Base-by-base conservation (phyloP, 2,329 filamentous ascomycete genomes). In the Colletotrichum lindemuthianum region DNA sequence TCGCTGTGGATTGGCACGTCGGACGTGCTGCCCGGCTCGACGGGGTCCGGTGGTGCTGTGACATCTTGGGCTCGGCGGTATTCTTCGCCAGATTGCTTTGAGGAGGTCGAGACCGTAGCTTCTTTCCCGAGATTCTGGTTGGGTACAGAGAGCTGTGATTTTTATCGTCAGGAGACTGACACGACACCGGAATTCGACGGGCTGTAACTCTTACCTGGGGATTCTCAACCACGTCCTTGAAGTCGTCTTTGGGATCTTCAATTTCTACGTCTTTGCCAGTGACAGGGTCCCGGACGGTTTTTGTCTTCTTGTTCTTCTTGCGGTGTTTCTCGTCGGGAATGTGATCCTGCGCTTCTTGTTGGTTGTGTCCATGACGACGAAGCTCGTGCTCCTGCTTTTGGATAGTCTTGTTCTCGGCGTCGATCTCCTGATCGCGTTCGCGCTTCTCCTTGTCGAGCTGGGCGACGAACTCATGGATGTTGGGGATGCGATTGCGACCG, bases 1-100 rank as follows among this genome's bases (percentile, higher is more conserved):
- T 98, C 95, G 72, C 94, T 95, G 73, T 94, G 92, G 63, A 98
- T 97, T 3, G 96, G 96, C 1, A 98, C 93, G 77, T 98, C 96
- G 33, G 92, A 94, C 0, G 95, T 98, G 39, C 90, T 88, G 32
- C 93, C 92, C 61, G 90, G 85, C 13, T 90, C 89, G 16, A 97
- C 83, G 0, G 95, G 95, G 69, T 96, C 94, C 1, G 95, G 95
- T 2, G 95, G 95, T 0, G 95, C 92, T 0, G 93, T 97, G 61
- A 97, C 83, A 77, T 98, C 95, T 78, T 97, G 95, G 9, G 89
- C 92, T 61, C 90, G 74, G 68, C 91, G 92, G 77, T 98, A 97
- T 68, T 97, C 92, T 65, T 90, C 85, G 34, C 90, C 87, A 0
- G 89, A 88, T 74, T 96, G 92, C 1, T 83, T 82, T 0, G 90